phyloP scores from a whole-genome alignment of 2,329 filamentous ascomycete species.

The Colletotrichum siamense region DNA sequence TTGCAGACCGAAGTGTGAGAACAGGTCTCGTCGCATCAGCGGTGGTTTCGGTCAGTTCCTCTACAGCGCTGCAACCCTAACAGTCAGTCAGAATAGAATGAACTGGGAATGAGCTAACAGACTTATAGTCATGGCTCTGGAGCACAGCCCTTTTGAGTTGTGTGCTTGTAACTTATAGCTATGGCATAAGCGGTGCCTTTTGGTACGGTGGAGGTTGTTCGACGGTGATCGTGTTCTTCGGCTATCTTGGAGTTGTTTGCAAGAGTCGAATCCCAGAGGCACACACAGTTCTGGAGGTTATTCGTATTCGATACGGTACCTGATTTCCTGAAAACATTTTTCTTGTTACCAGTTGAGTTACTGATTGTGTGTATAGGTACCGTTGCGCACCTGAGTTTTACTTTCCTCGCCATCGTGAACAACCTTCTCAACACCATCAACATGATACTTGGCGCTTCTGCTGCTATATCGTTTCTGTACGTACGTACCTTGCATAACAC shows the following conservation, averaged over 20 bases:
- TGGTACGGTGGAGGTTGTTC: conserved; percentile 63
- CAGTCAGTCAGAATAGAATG: neutral
- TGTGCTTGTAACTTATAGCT: conserved; percentile 56
- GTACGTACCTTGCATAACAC: conserved; percentile 4
- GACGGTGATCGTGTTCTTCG: conserved; percentile 62
- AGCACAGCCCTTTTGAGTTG: conserved; percentile 57
- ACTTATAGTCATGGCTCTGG: conserved; percentile 53
- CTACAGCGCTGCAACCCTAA: neutral
- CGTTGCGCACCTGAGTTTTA: conserved; percentile 55
- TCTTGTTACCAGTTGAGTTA: neutral
- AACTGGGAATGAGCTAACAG: neutral
- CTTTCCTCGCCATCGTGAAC: conserved; percentile 56
- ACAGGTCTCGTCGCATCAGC: conserved; percentile 58
- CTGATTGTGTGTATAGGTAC: neutral
- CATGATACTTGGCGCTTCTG: conserved; percentile 53
- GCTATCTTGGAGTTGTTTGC: conserved; percentile 52
- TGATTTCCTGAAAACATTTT: neutral
- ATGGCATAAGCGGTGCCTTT: conserved; percentile 60
- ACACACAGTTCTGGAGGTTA: conserved; percentile 59
- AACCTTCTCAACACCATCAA: conserved; percentile 59
- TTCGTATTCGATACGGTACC: conserved; percentile 53
- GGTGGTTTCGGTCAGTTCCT: conserved; percentile 44
- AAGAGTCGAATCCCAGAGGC: conserved; percentile 59
- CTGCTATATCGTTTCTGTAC: conserved; percentile 38
- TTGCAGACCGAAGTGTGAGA: conserved; percentile 54